Base-by-base conservation (phyloP, 169 alveolate genomes). In the Plasmodium gonderi region DNA sequence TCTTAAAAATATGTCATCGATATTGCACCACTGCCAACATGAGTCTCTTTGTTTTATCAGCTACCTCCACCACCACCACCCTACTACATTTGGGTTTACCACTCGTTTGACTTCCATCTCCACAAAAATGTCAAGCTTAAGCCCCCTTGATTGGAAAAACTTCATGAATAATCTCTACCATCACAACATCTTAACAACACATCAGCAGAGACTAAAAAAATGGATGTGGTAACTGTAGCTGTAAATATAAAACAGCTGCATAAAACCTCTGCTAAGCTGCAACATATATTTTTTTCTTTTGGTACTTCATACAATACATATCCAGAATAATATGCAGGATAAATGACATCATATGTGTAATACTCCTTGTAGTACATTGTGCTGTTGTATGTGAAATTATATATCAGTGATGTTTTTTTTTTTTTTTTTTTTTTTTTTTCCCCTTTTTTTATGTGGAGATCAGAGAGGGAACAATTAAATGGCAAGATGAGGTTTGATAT, bases 361-460 rank as follows among this genome's bases (percentile, higher is more conserved):
- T 82, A 82, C 36, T 82, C 65, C 23, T 68, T 68, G 72, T 68
- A 82, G 76, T 82, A 82, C 92, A 82, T 82, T 69, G 92, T 68
- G 81, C 40, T 69, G 33, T 26, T 54, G 69, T 26, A 54, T 6
- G 69, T 12, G 69, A 17, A 17, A 2, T 54, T 54, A 20, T 7
- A 6, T 31, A 12, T 26, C 5, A 54, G 69, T 2, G 33, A 31
- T 3, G 20, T 49, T 54, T 31, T 54, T 3, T 54, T 54, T n/a
- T n/a, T n/a, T n/a, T n/a, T n/a, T n/a, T n/a, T n/a, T n/a, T n/a
- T n/a, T n/a, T n/a, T n/a, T n/a, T n/a, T n/a, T n/a, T n/a, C n/a
- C n/a, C n/a, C n/a, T n/a, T n/a, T n/a, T n/a, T n/a, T n/a, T n/a
- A n/a, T n/a, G n/a, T n/a, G n/a, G n/a, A n/a, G n/a, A n/a, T n/a